A percentile compares a stretch with the other conserved stretches of the same genome.
Evolutionary conservation across 1,139 yeast species (phyloP).

Genomic region (Saccharomycopsis crataegensis): DNA sequence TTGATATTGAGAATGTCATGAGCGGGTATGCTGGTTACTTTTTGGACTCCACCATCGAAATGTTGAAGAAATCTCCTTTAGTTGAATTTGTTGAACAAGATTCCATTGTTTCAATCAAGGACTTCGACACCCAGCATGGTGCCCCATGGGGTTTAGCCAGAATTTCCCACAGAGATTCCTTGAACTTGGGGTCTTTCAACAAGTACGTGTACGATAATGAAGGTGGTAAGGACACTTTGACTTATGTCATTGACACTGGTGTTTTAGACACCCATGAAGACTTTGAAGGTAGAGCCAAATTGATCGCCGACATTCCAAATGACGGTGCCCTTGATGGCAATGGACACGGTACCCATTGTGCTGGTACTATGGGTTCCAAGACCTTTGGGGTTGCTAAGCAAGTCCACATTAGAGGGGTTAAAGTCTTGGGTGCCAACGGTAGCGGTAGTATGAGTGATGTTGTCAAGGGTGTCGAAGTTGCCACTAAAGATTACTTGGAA

Average conservation of each 20-base stretch:
- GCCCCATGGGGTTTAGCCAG: slow-evolving; percentile 98
- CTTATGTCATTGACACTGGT: slow-evolving; percentile 90
- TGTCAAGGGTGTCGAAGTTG: slow-evolving; percentile 73
- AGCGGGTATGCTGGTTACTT: slow-evolving; percentile 73
- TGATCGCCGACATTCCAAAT: slow-evolving; percentile 88
- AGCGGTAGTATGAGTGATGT: slow-evolving; percentile 78
- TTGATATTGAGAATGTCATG: slow-evolving; percentile 47
- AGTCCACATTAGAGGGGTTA: slow-evolving; percentile 68
- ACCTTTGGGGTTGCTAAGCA: slow-evolving; percentile 75
- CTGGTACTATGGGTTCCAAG: slow-evolving; percentile 74
- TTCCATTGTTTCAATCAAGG: slow-evolving; percentile 61
- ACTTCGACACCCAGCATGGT: slow-evolving; percentile 63
- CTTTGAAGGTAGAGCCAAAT: slow-evolving; percentile 83
- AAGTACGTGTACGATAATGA: slow-evolving; percentile 76
- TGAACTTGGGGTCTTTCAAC: slow-evolving; percentile 73
- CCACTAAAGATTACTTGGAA: slow-evolving; percentile 53
- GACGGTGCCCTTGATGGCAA: slow-evolving; percentile 83
- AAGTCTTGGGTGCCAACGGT: slow-evolving; percentile 70
- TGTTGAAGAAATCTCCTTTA: slow-evolving; percentile 62
- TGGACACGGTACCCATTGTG: slow-evolving; percentile 87
- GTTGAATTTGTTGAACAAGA: slow-evolving; percentile 78
- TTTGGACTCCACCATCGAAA: slow-evolving; percentile 61
- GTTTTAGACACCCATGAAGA: slow-evolving; percentile 73
- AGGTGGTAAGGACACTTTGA: slow-evolving; percentile 89
- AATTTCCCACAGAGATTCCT: slow-evolving; percentile 78